A percentile compares a stretch with the other conserved stretches of the same genome.
Conservation (phyloP, 176 grass and related monocot species). For the Oryza meyeriana region DNA sequence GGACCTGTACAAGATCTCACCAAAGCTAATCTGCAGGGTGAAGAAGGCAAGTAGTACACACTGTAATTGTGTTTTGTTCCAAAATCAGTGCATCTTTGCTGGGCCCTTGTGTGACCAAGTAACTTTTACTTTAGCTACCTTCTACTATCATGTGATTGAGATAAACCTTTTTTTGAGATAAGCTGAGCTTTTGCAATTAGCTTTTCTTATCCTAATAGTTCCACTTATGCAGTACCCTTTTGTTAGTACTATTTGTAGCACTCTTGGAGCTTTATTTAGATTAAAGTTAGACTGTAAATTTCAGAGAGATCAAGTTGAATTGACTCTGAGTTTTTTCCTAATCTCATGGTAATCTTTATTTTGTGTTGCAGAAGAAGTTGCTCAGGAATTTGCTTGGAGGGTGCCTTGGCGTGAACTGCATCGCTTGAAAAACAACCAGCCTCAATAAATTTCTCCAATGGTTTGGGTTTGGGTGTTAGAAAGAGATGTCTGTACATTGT, state of each 20-base stretch:
- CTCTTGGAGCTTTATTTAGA: slow-evolving; percentile 19
- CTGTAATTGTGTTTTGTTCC: background rate
- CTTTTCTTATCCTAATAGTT: slow-evolving; percentile 30
- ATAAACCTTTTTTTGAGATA: slow-evolving; percentile 35
- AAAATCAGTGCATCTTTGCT: slow-evolving; percentile 15
- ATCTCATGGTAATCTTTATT: background rate
- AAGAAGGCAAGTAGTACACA: slow-evolving; percentile 47
- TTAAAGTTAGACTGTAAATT: background rate
- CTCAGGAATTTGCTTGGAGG: slow-evolving; percentile 68
- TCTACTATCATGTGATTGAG: slow-evolving; percentile 40
- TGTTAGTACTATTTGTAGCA: background rate
- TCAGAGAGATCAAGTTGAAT: background rate
- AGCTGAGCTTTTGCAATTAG: slow-evolving; percentile 32
- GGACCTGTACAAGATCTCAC: slow-evolving; percentile 90
- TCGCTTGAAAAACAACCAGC: slow-evolving; percentile 49
- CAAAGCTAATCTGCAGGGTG: slow-evolving; percentile 68
- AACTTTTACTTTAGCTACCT: slow-evolving; percentile 40
- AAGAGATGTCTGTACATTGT: slow-evolving; percentile 38
- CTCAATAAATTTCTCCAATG: background rate
- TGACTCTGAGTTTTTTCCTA: background rate
- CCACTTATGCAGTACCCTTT: background rate
- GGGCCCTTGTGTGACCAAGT: slow-evolving; percentile 19
- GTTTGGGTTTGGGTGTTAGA: slow-evolving; percentile 8
- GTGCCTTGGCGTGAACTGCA: slow-evolving; percentile 70
- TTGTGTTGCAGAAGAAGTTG: slow-evolving; percentile 76